Evolutionary conservation across 2,329 filamentous ascomycete species (phyloP).

Genomic region (Basipetospora chlamydospora): DNA sequence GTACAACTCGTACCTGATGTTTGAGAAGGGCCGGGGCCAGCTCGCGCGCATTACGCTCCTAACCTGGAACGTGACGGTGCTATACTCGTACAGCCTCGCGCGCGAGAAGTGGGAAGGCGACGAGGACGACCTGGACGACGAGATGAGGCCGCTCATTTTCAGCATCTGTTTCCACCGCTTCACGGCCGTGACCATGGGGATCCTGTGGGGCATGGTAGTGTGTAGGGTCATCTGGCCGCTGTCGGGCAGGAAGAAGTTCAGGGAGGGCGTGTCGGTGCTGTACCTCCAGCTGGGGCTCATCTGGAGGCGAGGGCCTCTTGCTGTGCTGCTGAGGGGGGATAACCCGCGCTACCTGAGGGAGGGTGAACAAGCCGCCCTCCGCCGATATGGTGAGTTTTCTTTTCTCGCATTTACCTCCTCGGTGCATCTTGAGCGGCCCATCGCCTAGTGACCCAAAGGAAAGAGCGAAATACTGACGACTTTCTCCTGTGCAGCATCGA

Average conservation of each 20-base stretch:
- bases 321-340: constrained; percentile 50
- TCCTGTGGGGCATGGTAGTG: constrained; percentile 82
- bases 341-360: constrained; percentile 64
- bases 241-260: constrained; percentile 73
- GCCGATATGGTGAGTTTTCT: constrained; percentile 48
- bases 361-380: constrained; percentile 76
- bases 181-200: constrained; percentile 71
- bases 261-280: constrained; percentile 76
- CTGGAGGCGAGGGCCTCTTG: constrained; percentile 86
- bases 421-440: too few relatives aligned
- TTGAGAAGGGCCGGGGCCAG: constrained; percentile 70
- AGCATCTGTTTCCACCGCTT: constrained; percentile 83
- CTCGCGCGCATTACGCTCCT: constrained; percentile 88
- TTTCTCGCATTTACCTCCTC: not conserved
- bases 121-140: constrained; percentile 79
- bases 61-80: constrained; percentile 86
- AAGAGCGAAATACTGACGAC: too few relatives aligned
- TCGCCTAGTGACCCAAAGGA: too few relatives aligned
- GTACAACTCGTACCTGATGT: constrained; percentile 79
- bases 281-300: constrained; percentile 92
- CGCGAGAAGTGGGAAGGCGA: constrained; percentile 67
- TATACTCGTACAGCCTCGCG: constrained; percentile 86
- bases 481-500: too few relatives aligned
- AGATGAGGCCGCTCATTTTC: constrained; percentile 66
- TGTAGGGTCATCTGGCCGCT: constrained; percentile 90